A percentile compares a stretch with the other conserved stretches of the same genome.
Evolutionary conservation across 352 stramenopile species (phyloP).

Genomic region (Phytophthora sp.): DNA sequence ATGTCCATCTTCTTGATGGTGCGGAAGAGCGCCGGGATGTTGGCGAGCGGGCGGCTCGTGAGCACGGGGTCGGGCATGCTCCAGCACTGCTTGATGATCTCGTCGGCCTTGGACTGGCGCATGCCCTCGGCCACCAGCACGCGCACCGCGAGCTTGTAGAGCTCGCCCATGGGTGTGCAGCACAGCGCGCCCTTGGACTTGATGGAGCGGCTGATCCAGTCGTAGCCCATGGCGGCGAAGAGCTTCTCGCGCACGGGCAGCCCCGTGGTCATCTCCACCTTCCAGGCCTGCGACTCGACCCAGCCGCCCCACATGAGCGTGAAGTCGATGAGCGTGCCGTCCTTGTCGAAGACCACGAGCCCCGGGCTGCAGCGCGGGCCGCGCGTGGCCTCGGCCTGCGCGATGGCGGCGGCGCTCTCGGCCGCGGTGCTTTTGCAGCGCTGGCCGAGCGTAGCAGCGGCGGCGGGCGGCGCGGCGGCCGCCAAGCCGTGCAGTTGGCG

Average conservation of each 20-base stretch:
- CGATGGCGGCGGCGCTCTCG: conserved; percentile 30
- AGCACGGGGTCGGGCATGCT: conserved; percentile 80
- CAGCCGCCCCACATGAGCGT: conserved; percentile 91
- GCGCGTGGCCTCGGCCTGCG: conserved; percentile 26
- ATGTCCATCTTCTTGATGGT: conserved; percentile 87
- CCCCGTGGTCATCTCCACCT: conserved; percentile 84
- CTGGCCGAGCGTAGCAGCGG: conserved; percentile 1
- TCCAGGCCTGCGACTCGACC: conserved; percentile 86
- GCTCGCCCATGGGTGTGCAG: conserved; percentile 85
- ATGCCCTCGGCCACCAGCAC: conserved; percentile 81
- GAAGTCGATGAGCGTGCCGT: conserved; percentile 91
- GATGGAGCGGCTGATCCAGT: conserved; percentile 84
- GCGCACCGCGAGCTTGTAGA: conserved; percentile 83
- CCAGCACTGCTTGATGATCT: conserved; percentile 81
- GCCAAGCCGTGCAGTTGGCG: conserved; percentile 12
- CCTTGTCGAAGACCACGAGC: conserved; percentile 91
- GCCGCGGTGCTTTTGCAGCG: conserved; percentile 33
- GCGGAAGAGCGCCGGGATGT: conserved; percentile 80
- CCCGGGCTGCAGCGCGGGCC: conserved; percentile 55
- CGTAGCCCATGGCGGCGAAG: conserved; percentile 88
- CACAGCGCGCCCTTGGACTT: conserved; percentile 84
- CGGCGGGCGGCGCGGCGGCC: conserved; percentile 3
- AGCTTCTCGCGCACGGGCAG: conserved; percentile 85
- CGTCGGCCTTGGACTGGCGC: conserved; percentile 57
- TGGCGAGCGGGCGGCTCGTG: conserved; percentile 72